These are phyloP conservation scores for Chalciporus sp. DNA, from an alignment of 1,284 basidiomycete species.

Conservation along the genomic window DNA sequence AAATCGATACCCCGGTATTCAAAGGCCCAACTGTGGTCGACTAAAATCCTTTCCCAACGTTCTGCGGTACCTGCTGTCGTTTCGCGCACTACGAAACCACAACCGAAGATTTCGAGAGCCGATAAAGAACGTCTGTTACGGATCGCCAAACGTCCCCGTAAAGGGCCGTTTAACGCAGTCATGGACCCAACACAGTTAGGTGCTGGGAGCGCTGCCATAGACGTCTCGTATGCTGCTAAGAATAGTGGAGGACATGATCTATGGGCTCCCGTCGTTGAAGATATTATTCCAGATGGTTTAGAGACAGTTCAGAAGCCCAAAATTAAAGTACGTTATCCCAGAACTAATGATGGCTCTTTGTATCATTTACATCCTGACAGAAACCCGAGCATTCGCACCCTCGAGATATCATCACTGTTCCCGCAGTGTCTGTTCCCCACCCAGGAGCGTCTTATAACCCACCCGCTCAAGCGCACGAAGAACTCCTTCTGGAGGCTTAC, in stretches of 20 bases:
- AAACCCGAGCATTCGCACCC: conserved; percentile 51
- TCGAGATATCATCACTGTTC: conserved; percentile 55
- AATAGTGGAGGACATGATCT: conserved; percentile 75
- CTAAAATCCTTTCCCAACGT: conserved; percentile 82
- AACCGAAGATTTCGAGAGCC: conserved; percentile 47
- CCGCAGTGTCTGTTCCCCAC: conserved; percentile 77
- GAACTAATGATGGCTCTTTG: neutral
- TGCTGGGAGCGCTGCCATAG: conserved; percentile 61
- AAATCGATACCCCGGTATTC: conserved; percentile 58
- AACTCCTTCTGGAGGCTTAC: conserved; percentile 73
- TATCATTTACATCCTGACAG: conserved; percentile 32
- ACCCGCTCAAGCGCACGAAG: conserved; percentile 72
- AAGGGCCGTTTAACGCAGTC: conserved; percentile 71
- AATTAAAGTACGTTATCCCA: conserved; percentile 48
- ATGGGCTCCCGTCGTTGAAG: conserved; percentile 53
- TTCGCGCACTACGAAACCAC: conserved; percentile 47
- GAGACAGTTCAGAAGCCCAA: conserved; percentile 47
- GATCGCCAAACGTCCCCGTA: conserved; percentile 69
- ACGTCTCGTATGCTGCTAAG: conserved; percentile 67
- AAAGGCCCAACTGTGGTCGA: conserved; percentile 63
- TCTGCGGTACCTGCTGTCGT: conserved; percentile 85
- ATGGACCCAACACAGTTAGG: conserved; percentile 66
- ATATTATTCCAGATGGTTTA: conserved; percentile 42
- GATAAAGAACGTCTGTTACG: conserved; percentile 78
- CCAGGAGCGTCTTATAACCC: conserved; percentile 96